Evolutionary conservation across 2,329 filamentous ascomycete species (phyloP), one percentile per base, ranked within the genome.

Genomic region (Ilyonectria destructans): DNA sequence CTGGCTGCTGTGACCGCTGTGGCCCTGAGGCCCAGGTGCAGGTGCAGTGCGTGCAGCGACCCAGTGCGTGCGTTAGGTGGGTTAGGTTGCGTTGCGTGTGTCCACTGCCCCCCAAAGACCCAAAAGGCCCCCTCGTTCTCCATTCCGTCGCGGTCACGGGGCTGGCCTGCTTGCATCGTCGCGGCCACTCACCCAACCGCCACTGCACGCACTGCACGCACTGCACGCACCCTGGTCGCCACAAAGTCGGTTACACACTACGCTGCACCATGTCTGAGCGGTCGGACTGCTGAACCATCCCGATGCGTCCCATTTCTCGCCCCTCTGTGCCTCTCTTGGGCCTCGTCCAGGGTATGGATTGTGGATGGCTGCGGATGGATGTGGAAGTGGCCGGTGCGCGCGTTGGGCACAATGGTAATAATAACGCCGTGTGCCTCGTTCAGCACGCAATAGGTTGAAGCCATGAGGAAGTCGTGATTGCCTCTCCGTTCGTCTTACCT

Each of bases 141-240:
- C 57, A 61, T 65, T 60, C 49, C 57, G 49, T 51, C 49, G 35
- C 26, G 29, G 40, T 31, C 48, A 49, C 45, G 57, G 57, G 46
- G 55, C 31, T 33, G 46, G 45, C 33, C 48, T 51, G 49, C 57
- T 65, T 57, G 57, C 62, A 65, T 65, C 29, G 43, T 65, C 31
- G 56, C 49, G 31, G 31, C 8, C 31, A 23, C 49, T 56, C 29
- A 54, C 58, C 62, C 62, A 65, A 65, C 59, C 62, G 62, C 56
- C 62, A 65, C 49, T 54, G 56, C 62, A 65, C 62, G 56, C 62
- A 65, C 49, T 54, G 56, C 62, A 65, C 62, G 56, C 62, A 65
- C 49, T 54, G 49, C 62, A 65, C 62, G 56, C 62, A 40, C 62
- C 58, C 49, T 19, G 45, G 40, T 31, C 56, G 62, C 63, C 58